These are phyloP conservation scores for Trametes maxima DNA, from an alignment of 768 basidiomycete species.

Conservation along the genomic window DNA sequence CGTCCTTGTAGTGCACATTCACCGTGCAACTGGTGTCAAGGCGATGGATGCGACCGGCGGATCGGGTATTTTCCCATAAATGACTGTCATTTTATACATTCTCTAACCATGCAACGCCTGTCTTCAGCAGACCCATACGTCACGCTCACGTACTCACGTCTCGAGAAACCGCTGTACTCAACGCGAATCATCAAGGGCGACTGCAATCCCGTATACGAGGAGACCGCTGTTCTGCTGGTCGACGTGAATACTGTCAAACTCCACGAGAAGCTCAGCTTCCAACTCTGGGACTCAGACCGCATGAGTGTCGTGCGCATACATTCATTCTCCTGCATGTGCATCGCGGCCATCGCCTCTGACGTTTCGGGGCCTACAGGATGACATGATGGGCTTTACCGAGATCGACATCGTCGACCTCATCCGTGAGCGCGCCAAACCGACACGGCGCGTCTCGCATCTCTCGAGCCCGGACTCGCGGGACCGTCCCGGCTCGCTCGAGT, in stretches of 20 bases:
- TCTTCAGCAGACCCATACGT: conserved; percentile 50
- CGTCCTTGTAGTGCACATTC: conserved; percentile 65
- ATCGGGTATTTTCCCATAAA: conserved; percentile 32
- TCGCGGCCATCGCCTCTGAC: background rate
- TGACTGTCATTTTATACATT: too few relatives aligned
- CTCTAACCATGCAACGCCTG: background rate
- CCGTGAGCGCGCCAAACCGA: conserved; percentile 30
- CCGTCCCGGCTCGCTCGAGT: conserved; percentile 44
- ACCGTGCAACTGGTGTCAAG: conserved; percentile 56
- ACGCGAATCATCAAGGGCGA: conserved; percentile 68
- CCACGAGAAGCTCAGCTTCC: conserved; percentile 61
- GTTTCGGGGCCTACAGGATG: conserved; percentile 36
- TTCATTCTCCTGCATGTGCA: background rate
- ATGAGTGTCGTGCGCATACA: conserved; percentile 31
- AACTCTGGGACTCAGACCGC: conserved; percentile 74
- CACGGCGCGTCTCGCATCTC: conserved; percentile 30
- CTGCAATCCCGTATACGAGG: conserved; percentile 68
- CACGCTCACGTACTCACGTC: conserved; percentile 64
- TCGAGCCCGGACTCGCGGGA: conserved; percentile 32
- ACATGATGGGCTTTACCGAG: conserved; percentile 52
- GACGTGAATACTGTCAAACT: conserved; percentile 67
- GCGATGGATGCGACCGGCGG: conserved; percentile 40
- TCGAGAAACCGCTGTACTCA: conserved; percentile 67
- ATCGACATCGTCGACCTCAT: conserved; percentile 37
- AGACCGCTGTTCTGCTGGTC: conserved; percentile 63